These are phyloP conservation scores for Diaporthe sp. DNA, from an alignment of 2,329 filamentous ascomycete species.

Conservation along the genomic window DNA sequence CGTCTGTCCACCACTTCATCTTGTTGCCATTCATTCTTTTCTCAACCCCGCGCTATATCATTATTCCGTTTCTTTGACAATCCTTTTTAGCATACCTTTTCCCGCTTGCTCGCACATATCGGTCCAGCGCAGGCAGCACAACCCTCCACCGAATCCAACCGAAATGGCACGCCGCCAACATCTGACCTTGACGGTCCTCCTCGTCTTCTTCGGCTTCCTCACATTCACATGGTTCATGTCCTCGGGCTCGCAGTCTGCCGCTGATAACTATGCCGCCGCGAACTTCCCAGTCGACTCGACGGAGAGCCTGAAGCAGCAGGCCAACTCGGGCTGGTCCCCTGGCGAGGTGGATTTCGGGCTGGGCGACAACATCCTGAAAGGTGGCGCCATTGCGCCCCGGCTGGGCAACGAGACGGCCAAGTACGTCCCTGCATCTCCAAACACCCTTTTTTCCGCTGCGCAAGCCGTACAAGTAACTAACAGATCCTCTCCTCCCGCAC, in stretches of 20 bases:
- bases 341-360: slow-evolving; percentile 52
- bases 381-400: slow-evolving; percentile 82
- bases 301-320: slow-evolving; percentile 40
- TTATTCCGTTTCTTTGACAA: not conserved
- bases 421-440: slow-evolving; percentile 52
- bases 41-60: not conserved
- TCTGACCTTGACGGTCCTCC: slow-evolving; percentile 64
- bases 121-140: slow-evolving; percentile 2
- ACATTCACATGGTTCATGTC: slow-evolving; percentile 72
- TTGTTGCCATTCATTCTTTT: slow-evolving; percentile 18
- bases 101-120: not conserved
- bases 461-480: slow-evolving; percentile 18
- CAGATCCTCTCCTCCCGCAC: slow-evolving; percentile 2
- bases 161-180: slow-evolving; percentile 67
- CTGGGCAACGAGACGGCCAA: slow-evolving; percentile 86
- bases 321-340: slow-evolving; percentile 32
- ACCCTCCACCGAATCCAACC: not conserved
- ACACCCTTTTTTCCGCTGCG: slow-evolving; percentile 12
- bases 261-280: slow-evolving; percentile 39
- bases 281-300: slow-evolving; percentile 44
- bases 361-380: slow-evolving; percentile 67
- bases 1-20: not conserved
- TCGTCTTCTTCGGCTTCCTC: slow-evolving; percentile 68
- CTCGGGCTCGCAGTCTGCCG: slow-evolving; percentile 36
- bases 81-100: not conserved